phyloP scores from a whole-genome alignment of 192 early-diverging fungal genomes.

The Mortierella antarctica region DNA sequence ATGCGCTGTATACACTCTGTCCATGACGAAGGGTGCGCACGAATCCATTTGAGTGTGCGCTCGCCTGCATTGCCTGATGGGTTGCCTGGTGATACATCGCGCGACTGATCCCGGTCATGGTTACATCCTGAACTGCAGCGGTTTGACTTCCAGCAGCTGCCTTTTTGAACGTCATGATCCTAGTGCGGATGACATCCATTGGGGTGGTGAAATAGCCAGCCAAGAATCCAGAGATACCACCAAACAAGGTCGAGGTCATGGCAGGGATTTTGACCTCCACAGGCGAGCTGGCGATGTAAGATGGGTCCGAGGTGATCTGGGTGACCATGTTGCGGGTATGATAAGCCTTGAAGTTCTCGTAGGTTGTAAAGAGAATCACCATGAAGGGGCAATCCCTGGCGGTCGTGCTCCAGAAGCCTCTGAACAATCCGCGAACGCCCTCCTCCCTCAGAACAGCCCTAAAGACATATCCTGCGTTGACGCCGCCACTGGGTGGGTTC shows the following conservation, averaged over 20 bases:
- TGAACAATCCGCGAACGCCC: constrained; percentile 72
- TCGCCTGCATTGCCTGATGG: constrained; percentile 13
- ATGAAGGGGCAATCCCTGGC: constrained; percentile 83
- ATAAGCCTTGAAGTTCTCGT: constrained; percentile 78
- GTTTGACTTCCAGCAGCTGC: constrained; percentile 10
- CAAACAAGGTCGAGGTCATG: constrained; percentile 73
- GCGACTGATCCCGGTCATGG: constrained; percentile 43
- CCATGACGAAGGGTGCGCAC: constrained; percentile 18
- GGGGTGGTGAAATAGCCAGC: constrained; percentile 82
- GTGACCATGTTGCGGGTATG: constrained; percentile 62
- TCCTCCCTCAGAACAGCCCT: constrained; percentile 65
- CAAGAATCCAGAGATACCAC: constrained; percentile 77
- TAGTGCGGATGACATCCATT: constrained; percentile 77
- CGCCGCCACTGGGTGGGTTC: constrained; percentile 31
- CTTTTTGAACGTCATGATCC: constrained; percentile 70
- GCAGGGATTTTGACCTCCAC: constrained; percentile 73
- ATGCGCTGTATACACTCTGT: constrained; percentile 55
- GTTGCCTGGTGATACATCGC: constrained; percentile 43
- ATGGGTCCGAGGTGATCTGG: constrained; percentile 50
- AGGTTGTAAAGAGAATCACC: constrained; percentile 79
- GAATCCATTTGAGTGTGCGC: constrained; percentile 22
- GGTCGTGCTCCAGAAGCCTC: constrained; percentile 78
- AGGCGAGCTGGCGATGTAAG: constrained; percentile 57
- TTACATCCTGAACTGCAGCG: constrained; percentile 40
- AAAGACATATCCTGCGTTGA: constrained; percentile 61